Percentiles rank a stretch among this genome's conserved stretches.
Evolutionary conservation across 768 basidiomycete species (phyloP).

Genomic region (Candolleomyces aberdarensis): DNA sequence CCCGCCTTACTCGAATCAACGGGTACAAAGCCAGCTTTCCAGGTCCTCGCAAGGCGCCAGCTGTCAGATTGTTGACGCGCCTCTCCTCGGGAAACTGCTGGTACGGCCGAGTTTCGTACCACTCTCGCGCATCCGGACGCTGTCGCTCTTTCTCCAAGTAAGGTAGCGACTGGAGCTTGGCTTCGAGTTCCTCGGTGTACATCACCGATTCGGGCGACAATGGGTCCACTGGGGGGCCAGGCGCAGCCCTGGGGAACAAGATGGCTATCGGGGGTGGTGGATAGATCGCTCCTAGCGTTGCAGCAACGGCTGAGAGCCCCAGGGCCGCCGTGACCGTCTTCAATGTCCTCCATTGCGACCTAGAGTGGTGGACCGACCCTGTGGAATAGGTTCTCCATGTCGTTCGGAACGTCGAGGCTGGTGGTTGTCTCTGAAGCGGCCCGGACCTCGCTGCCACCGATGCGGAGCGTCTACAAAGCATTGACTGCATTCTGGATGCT

Average conservation of each 20-base stretch:
- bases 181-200: constrained; percentile 62
- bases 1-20: constrained; percentile 66
- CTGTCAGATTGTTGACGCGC: constrained; percentile 79
- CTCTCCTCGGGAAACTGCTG: constrained; percentile 63
- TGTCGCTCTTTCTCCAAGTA: constrained; percentile 49
- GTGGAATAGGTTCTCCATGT: constrained; percentile 14
- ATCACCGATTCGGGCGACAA: constrained; percentile 56
- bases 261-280: constrained; percentile 65
- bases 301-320: constrained; percentile 36
- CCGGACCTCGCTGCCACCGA: neutral
- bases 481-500: neutral
- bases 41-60: constrained; percentile 83
- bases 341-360: constrained; percentile 19
- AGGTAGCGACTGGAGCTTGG: constrained; percentile 61
- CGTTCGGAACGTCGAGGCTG: neutral
- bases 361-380: constrained; percentile 1
- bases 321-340: constrained; percentile 27
- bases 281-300: constrained; percentile 63
- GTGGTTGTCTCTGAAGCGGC: neutral
- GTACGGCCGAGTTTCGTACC: constrained; percentile 83
- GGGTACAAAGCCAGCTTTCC: constrained; percentile 82
- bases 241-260: constrained; percentile 74
- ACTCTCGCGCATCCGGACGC: constrained; percentile 48
- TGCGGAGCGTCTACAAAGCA: neutral
- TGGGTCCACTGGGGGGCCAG: constrained; percentile 56